Base-by-base conservation (phyloP, 2,329 filamentous ascomycete genomes). In the Penicillium sp. region DNA sequence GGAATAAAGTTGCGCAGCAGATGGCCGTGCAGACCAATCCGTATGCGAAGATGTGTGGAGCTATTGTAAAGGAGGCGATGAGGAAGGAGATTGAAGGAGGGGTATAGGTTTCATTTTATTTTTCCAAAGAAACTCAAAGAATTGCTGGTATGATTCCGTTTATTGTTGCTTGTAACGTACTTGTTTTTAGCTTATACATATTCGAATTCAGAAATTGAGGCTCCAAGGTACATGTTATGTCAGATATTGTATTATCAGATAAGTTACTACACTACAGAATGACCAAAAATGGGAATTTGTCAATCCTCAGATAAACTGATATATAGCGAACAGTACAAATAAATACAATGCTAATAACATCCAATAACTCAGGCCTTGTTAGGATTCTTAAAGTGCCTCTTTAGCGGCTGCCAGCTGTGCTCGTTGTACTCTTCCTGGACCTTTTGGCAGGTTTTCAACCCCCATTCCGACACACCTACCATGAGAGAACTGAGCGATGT, bases 391-490 rank as follows among this genome's bases (percentile, higher is more conserved):
- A 89, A 91, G 71, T 90, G 86, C 48, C 87, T 83, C 76, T 86
- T 85, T 56, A 91, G 78, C 0, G 84, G 84, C 30, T 83, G 88
- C 92, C 92, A 97, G 74, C 91, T 93, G 81, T 96, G 90, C 61
- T 88, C 86, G 73, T 88, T 93, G 72, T 95, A 96, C 60, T 86
- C 86, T 67, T 87, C 83, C 79, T 91, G 89, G 46, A 91, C 85
- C 76, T 91, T 91, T 70, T 83, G 78, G 72, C 88, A 94, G 64
- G 86, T 85, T 75, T 87, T 89, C 64, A 91, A 74, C 1, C 88
- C 89, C 89, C 89, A 91, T 65, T 90, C 88, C 2, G 89, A 90
- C 26, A 91, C 88, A 3, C 89, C 89, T 29, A 91, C 84, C 88
- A 91, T 90, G 56, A 90, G 75, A 66, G 82, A 85, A 69, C 85